Evolutionary conservation across 2,329 filamentous ascomycete species (phyloP).

Genomic region (Aspergillus carbonarius): DNA sequence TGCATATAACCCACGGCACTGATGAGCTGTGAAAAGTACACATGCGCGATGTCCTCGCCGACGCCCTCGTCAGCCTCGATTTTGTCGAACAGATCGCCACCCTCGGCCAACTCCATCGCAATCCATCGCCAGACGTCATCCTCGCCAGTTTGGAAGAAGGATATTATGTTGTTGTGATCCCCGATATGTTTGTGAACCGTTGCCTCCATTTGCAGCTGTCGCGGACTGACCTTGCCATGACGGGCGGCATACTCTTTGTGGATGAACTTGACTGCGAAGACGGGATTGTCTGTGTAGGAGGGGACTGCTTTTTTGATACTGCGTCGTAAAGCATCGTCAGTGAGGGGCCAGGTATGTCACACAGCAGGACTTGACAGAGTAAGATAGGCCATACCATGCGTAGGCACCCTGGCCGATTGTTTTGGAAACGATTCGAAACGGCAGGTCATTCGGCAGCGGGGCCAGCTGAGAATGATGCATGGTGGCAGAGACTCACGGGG

Average conservation of each 20-base stretch:
- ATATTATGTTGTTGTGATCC: conserved; percentile 89
- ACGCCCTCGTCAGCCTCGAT: conserved; percentile 97
- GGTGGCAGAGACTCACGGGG: conserved; percentile 15
- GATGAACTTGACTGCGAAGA: conserved; percentile 98
- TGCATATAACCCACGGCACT: conserved; percentile 93
- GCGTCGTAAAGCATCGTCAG: conserved; percentile 10
- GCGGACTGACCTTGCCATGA: conserved; percentile 81
- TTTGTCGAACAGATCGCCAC: conserved; percentile 97
- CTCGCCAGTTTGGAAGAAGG: conserved; percentile 85
- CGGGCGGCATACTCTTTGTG: conserved; percentile 93
- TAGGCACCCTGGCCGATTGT: conserved; percentile 97
- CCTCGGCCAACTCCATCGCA: conserved; percentile 94
- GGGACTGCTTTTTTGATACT: conserved; percentile 94
- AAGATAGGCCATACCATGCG: conserved; percentile 67
- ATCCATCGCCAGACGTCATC: conserved; percentile 92
- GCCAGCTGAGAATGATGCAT: conserved; percentile 82
- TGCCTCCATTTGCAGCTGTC: conserved; percentile 90
- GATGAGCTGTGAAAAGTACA: conserved; percentile 92
- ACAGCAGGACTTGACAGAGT: background rate
- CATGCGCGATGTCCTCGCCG: conserved; percentile 89
- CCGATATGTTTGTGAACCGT: conserved; percentile 85
- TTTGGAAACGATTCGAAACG: conserved; percentile 92
- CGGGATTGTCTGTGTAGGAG: conserved; percentile 63
- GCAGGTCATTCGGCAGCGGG: conserved; percentile 77
- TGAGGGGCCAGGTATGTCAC: conserved; percentile 8